phyloP scores from a whole-genome alignment of 2,329 filamentous ascomycete genomes.

The Ophiostoma ulmi region DNA sequence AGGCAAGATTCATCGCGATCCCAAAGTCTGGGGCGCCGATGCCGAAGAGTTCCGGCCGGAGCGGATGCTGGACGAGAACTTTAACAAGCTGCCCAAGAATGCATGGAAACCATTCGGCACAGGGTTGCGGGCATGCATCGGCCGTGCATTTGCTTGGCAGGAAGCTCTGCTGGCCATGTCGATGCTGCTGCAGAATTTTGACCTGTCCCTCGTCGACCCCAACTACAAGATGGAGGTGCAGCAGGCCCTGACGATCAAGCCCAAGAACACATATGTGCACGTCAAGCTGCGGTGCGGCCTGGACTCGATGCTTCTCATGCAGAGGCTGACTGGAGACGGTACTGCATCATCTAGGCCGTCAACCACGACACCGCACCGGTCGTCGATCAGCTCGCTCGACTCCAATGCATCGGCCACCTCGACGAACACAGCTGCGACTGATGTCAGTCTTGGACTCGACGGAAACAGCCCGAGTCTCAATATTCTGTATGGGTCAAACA shows the following conservation, averaged over 20 bases:
- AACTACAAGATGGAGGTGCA: conserved; percentile 51
- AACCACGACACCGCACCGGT: background rate
- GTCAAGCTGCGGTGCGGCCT: conserved; percentile 48
- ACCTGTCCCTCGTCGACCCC: conserved; percentile 57
- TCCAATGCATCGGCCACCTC: background rate
- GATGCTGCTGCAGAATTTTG: conserved; percentile 63
- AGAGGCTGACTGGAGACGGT: conserved; percentile 15
- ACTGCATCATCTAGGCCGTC: background rate
- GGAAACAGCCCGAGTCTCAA: conserved; percentile 40
- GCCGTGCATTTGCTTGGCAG: conserved; percentile 51
- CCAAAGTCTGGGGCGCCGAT: conserved; percentile 51
- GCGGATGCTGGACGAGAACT: conserved; percentile 54
- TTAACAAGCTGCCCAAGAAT: conserved; percentile 33
- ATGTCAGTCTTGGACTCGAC: background rate
- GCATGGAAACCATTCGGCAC: conserved; percentile 51
- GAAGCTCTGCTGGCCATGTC: conserved; percentile 45
- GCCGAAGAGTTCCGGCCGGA: conserved; percentile 56
- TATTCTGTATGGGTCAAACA: conserved; percentile 66
- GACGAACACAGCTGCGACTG: background rate
- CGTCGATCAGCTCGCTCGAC: background rate
- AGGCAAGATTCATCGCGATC: conserved; percentile 49
- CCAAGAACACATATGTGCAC: conserved; percentile 55
- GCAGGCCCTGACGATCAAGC: conserved; percentile 55
- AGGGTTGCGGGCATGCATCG: conserved; percentile 49
- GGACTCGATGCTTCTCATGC: conserved; percentile 32